These are phyloP conservation scores for Aegilops tauschii DNA, from an alignment of 176 grass and related monocot genomes.

Conservation along the genomic window DNA sequence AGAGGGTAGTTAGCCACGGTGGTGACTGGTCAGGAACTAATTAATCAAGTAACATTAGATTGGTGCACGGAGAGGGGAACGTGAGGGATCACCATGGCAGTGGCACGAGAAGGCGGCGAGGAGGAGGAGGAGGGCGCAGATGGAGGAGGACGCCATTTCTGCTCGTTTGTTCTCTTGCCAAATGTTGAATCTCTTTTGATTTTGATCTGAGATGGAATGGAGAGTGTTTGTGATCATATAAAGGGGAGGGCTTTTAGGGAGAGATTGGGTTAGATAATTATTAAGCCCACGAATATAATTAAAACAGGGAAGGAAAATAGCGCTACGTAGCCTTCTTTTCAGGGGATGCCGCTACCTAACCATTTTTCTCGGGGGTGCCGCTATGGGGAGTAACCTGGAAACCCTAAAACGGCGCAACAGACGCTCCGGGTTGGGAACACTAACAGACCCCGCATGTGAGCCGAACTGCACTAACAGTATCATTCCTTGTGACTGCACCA, in stretches of 20 bases:
- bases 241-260: background rate
- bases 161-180: background rate
- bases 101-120: background rate
- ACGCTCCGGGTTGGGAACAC: background rate
- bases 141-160: background rate
- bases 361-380: background rate
- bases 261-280: background rate
- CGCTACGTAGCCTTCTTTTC: background rate
- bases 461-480: background rate
- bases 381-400: background rate
- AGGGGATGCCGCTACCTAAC: background rate
- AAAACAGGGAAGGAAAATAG: background rate
- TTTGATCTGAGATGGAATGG: background rate
- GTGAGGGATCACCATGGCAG: background rate
- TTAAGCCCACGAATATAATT: too few species aligned
- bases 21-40: background rate
- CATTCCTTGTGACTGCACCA: background rate
- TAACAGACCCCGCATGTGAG: too few species aligned
- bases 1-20: background rate
- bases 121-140: conserved; percentile 9
- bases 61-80: background rate
- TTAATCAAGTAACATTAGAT: background rate
- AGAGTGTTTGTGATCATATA: background rate
- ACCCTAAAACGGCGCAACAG: background rate
- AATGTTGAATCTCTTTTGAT: background rate